These are phyloP conservation scores for Sporothrix protearum DNA, from an alignment of 2,329 filamentous ascomycete species.

Conservation along the genomic window DNA sequence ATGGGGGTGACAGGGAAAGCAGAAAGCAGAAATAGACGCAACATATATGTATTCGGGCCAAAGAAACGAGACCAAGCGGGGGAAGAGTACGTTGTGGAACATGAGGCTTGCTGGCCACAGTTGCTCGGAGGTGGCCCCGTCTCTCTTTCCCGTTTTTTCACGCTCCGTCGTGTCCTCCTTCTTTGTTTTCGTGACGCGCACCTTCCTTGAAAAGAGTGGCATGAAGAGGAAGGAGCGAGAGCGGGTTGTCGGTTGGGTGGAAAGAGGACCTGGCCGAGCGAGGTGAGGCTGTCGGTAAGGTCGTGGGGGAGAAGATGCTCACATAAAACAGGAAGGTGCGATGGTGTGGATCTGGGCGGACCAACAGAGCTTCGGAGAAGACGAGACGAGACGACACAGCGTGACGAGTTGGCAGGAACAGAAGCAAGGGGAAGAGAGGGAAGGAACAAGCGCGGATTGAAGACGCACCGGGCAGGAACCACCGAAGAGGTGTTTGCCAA, in stretches of 20 bases:
- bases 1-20: not conserved
- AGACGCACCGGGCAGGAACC: not conserved
- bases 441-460: slow-evolving; percentile 4
- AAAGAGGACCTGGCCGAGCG: not conserved
- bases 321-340: not conserved
- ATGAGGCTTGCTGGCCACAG: not conserved
- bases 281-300: not conserved
- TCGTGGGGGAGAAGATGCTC: not conserved
- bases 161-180: not conserved
- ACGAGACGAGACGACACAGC: not conserved
- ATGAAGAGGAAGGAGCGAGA: not conserved
- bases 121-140: not conserved
- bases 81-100: not conserved
- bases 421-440: not conserved
- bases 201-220: not conserved
- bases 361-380: not conserved
- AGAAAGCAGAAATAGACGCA: not conserved
- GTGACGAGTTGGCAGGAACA: too few relatives aligned
- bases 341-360: not conserved
- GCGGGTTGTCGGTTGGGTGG: not conserved
- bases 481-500: not conserved
- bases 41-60: not conserved
- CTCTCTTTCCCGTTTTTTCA: not conserved
- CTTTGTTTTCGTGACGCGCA: not conserved
- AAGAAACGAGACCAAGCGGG: not conserved